A percentile compares a stretch with the other conserved stretches of the same genome.
Evolutionary conservation across 805 yeast species (phyloP).

Genomic region (Yamadazyma sp.): DNA sequence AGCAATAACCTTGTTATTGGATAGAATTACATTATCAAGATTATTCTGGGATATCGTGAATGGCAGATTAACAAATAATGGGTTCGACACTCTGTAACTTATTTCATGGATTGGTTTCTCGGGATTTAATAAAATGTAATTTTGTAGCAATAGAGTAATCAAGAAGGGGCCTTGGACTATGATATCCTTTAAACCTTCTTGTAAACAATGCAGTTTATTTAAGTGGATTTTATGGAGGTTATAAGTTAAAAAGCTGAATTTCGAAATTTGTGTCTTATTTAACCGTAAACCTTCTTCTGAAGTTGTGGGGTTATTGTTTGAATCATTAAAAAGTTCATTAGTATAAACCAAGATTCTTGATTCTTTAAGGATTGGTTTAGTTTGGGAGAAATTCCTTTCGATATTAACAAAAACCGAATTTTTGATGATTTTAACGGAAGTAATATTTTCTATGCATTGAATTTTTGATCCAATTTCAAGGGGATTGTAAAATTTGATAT

Average conservation of each 20-base stretch:
- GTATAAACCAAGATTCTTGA: constrained; percentile 62
- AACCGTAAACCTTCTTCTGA: neutral
- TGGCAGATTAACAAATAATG: neutral
- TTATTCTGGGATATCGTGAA: too few species aligned
- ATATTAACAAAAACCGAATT: constrained; percentile 52
- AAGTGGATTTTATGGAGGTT: constrained; percentile 86
- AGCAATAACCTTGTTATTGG: too few species aligned
- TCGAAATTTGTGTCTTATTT: constrained; percentile 19
- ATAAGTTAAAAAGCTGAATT: constrained; percentile 74
- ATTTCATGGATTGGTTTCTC: neutral
- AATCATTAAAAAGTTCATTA: constrained; percentile 22
- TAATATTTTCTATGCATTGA: constrained; percentile 53
- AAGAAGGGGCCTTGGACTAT: constrained; percentile 83
- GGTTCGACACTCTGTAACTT: constrained; percentile 5
- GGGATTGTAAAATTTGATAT: constrained; percentile 37
- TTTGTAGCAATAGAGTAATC: constrained; percentile 56
- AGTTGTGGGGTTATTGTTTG: neutral
- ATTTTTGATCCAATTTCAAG: constrained; percentile 28
- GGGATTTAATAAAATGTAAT: constrained; percentile 28
- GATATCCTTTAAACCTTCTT: constrained; percentile 59
- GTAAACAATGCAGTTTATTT: constrained; percentile 52
- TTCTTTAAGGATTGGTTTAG: constrained; percentile 39
- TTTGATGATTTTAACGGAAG: constrained; percentile 32
- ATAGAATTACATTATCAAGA: too few species aligned
- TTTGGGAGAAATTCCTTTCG: constrained; percentile 30